Evolutionary conservation across 1,284 basidiomycete species (phyloP).

Genomic region (Ganoderma resinaceum): DNA sequence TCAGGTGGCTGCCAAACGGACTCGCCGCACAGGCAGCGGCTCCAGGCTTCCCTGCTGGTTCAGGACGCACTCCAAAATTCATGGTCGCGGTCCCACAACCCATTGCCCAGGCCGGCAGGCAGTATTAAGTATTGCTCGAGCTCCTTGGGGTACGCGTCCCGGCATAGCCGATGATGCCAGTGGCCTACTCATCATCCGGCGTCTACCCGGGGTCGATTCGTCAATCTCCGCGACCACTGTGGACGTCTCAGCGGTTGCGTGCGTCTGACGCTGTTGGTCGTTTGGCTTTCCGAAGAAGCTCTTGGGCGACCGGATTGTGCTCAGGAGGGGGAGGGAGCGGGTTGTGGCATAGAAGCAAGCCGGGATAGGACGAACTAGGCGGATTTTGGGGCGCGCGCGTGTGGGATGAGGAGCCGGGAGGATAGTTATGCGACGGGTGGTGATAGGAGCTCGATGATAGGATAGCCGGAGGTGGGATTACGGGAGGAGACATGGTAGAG

Average conservation of each 20-base stretch:
- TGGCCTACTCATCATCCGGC: constrained; percentile 45
- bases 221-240: constrained; percentile 70
- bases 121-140: constrained; percentile 53
- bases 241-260: constrained; percentile 35
- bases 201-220: constrained; percentile 70
- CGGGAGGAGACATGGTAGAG: neutral
- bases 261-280: constrained; percentile 36
- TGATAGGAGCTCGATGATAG: constrained; percentile 2
- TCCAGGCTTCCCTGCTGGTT: no score
- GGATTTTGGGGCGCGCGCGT: constrained; percentile 15
- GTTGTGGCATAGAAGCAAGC: constrained; percentile 30
- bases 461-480: constrained; percentile 18
- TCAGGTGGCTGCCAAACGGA: no score
- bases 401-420: neutral
- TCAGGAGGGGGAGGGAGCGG: constrained; percentile 37
- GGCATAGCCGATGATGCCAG: constrained; percentile 62
- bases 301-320: constrained; percentile 25
- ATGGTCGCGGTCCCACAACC: no score
- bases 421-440: neutral
- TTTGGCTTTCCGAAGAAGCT: constrained; percentile 15
- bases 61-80: no score
- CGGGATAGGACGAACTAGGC: constrained; percentile 16
- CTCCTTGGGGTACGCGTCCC: constrained; percentile 62
- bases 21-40: no score
- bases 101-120: no score